Evolutionary conservation across 768 basidiomycete genomes (phyloP).

Genomic region (Kwoniella newhampshirensis): DNA sequence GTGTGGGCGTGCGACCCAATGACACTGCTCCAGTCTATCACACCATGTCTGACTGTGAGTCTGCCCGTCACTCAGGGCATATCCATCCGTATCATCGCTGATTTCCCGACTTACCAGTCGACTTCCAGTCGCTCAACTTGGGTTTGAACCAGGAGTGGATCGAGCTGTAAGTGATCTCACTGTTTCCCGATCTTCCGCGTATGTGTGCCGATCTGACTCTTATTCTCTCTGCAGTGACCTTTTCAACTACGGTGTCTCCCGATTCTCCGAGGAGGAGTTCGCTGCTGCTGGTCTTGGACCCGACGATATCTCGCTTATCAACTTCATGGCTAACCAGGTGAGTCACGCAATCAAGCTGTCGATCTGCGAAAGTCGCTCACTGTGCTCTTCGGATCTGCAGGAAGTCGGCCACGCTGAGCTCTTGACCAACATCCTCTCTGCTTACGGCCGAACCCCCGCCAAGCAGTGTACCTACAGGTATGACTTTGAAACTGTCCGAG

Average conservation of each 20-base stretch:
- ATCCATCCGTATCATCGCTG: background rate
- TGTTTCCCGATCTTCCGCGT: background rate
- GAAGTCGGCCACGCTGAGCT: constrained; percentile 65
- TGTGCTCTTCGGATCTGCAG: constrained; percentile 54
- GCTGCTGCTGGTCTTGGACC: constrained; percentile 60
- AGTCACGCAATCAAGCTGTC: too few species aligned
- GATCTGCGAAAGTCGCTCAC: too few species aligned
- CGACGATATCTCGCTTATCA: constrained; percentile 61
- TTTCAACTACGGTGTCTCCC: constrained; percentile 61
- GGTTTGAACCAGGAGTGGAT: constrained; percentile 67
- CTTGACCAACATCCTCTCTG: constrained; percentile 59
- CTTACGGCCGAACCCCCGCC: constrained; percentile 48
- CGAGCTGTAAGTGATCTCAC: constrained; percentile 55
- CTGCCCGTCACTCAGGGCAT: background rate
- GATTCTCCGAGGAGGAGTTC: constrained; percentile 63
- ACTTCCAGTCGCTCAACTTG: constrained; percentile 61
- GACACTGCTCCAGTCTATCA: constrained; percentile 50
- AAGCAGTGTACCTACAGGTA: constrained; percentile 61
- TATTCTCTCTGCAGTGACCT: constrained; percentile 52
- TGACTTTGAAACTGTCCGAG: constrained; percentile 61
- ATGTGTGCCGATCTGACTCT: background rate
- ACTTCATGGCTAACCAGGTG: constrained; percentile 60
- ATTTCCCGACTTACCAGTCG: constrained; percentile 50
- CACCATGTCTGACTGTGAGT: constrained; percentile 44
- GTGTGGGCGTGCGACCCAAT: constrained; percentile 48